Conservation (phyloP, 2,329 filamentous ascomycete genomes). For the Epichloe typhina region DNA sequence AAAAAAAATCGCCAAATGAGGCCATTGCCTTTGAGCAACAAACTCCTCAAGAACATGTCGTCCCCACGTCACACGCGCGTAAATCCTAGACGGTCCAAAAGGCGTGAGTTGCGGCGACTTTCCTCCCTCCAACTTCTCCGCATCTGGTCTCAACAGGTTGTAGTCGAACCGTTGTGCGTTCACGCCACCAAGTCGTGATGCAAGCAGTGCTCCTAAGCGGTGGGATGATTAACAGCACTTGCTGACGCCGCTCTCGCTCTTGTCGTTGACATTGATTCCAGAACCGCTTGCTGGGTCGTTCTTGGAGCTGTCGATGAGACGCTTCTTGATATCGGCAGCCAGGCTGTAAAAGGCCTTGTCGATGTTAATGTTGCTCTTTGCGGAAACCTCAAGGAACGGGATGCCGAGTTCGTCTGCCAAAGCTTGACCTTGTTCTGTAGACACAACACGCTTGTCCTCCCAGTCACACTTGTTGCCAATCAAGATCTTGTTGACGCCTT, state of each 20-base stretch:
- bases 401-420: constrained; percentile 93
- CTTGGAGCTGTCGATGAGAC: constrained; percentile 84
- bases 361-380: constrained; percentile 99
- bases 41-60: background rate
- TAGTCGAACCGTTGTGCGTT: background rate
- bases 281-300: constrained; percentile 47
- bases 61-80: background rate
- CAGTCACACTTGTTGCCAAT: constrained; percentile 99
- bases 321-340: constrained; percentile 95
- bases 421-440: constrained; percentile 82
- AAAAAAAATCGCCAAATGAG: constrained; percentile 3
- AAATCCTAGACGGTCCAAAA: background rate
- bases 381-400: constrained; percentile 95
- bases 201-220: background rate
- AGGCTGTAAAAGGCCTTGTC: constrained; percentile 97
- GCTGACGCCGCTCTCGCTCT: constrained; percentile 42
- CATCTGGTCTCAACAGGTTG: background rate
- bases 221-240: constrained; percentile 41
- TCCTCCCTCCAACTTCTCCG: background rate
- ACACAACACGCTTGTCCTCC: constrained; percentile 96
- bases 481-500: constrained; percentile 98
- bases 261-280: constrained; percentile 58
- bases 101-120: background rate
- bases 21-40: background rate
- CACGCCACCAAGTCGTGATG: background rate